A percentile compares a stretch with the other conserved stretches of the same genome.
Conservation (phyloP, 768 basidiomycete genomes). For the Phanerodontia chrysosporium region DNA sequence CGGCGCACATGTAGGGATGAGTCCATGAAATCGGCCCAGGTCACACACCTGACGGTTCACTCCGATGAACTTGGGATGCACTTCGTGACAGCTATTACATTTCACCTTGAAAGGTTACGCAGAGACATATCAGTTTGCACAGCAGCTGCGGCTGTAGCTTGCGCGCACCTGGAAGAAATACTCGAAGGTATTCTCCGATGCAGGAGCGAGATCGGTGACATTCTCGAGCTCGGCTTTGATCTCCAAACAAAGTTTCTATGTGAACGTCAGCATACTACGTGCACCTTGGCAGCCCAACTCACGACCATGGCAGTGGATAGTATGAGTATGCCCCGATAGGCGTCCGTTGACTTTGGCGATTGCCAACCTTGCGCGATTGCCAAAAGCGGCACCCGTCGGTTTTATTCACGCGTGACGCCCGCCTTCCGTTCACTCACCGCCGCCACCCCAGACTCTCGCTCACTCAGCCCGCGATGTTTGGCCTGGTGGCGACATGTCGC, state of each 20-base stretch:
- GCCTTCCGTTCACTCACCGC: slow-evolving; percentile 11
- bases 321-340: slow-evolving; percentile 3
- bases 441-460: neutral
- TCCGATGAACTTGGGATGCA: slow-evolving; percentile 66
- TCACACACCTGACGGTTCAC: slow-evolving; percentile 61
- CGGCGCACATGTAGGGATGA: neutral
- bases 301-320: slow-evolving; percentile 60
- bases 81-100: slow-evolving; percentile 77
- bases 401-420: slow-evolving; percentile 10
- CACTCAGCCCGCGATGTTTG: neutral
- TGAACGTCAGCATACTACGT: too few relatives aligned
- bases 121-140: too few relatives aligned
- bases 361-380: neutral
- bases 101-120: too few relatives aligned
- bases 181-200: slow-evolving; percentile 52
- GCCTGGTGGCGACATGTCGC: neutral
- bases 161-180: slow-evolving; percentile 73
- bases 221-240: slow-evolving; percentile 82
- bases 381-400: neutral
- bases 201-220: slow-evolving; percentile 65
- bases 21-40: neutral
- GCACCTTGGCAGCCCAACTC: slow-evolving; percentile 27
- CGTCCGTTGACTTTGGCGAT: neutral
- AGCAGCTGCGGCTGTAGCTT: too few relatives aligned
- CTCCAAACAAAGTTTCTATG: slow-evolving; percentile 59